phyloP scores from a whole-genome alignment of 2,329 filamentous ascomycete genomes.

The Calonectria leucothoes region DNA sequence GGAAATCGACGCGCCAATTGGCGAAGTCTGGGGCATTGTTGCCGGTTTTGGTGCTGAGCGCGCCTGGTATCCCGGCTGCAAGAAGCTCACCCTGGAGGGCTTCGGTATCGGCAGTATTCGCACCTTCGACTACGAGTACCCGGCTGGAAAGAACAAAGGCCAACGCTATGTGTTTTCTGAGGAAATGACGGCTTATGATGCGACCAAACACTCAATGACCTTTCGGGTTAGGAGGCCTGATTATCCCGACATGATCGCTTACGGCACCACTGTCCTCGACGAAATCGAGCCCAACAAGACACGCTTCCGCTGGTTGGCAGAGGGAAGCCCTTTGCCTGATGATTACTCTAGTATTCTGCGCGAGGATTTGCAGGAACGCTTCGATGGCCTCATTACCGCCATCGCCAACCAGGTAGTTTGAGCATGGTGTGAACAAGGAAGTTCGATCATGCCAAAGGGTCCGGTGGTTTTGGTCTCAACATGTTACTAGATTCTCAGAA shows the following conservation, averaged over 20 bases:
- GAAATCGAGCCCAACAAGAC: background rate
- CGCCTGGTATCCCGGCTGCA: slow-evolving; percentile 3
- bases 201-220: background rate
- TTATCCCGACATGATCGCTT: slow-evolving; percentile 10
- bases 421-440: background rate
- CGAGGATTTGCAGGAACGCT: background rate
- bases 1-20: slow-evolving; percentile 9
- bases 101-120: slow-evolving; percentile 2
- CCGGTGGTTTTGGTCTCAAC: background rate
- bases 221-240: slow-evolving; percentile 7
- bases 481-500: background rate
- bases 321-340: background rate
- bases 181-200: background rate
- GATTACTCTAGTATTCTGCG: background rate
- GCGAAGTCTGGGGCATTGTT: slow-evolving; percentile 3
- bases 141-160: slow-evolving; percentile 5
- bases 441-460: background rate
- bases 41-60: background rate
- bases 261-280: slow-evolving; percentile 5
- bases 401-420: background rate
- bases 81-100: background rate
- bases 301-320: background rate
- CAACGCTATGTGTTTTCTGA: slow-evolving; percentile 1
- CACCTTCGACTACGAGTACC: slow-evolving; percentile 11
- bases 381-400: background rate